Evolutionary conservation across 1,284 basidiomycete species (phyloP), one percentile per base, ranked within the genome.

Genomic region (Grifola frondosa): DNA sequence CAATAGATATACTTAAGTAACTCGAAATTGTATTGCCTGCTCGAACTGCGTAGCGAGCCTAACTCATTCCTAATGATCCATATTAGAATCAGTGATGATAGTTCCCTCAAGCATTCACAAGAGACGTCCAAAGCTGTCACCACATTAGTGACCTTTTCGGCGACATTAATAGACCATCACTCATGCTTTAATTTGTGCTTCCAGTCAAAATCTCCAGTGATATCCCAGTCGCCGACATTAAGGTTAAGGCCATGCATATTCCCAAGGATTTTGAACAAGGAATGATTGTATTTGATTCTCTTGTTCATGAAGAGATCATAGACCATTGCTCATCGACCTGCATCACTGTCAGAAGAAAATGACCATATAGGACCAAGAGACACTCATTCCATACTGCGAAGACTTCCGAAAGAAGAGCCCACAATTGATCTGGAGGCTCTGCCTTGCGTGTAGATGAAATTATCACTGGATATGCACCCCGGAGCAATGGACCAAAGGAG

Each of bases 301-400:
- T 37, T 12, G 25, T 43, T 16, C 55, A 60, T 60, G 45, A 57
- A 59, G 13, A 55, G 37, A 1, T 49, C 23, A 31, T 59, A 60
- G 1, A 63, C 23, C 21, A 58, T 55, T 16, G 49, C 48, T 3
- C 56, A 46, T 0, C 58, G 52, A 16, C 46, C 50, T 5, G 53
- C 51, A 41, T 63, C 63, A 9, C 62, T 57, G 37, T 66, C 61
- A 0, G 57, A 61, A 0, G 57, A 51, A 16, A 63, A 49, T 1
- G 48, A 49, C 49, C 44, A 52, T 3, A 64, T 28, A 0, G 50
- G 50, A 9, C 63, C 63, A 36, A 42, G 31, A 17, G 2, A 3
- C 4, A 4, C 13, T 17, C 16, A 15, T 41, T 30, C 41, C 42
- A 53, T 11, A 15, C 24, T 1, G 12, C 3, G 7, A 53, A 1